These are phyloP conservation scores for Saraca asoca DNA, from an alignment of 331 rosid genomes.

Conservation along the genomic window DNA sequence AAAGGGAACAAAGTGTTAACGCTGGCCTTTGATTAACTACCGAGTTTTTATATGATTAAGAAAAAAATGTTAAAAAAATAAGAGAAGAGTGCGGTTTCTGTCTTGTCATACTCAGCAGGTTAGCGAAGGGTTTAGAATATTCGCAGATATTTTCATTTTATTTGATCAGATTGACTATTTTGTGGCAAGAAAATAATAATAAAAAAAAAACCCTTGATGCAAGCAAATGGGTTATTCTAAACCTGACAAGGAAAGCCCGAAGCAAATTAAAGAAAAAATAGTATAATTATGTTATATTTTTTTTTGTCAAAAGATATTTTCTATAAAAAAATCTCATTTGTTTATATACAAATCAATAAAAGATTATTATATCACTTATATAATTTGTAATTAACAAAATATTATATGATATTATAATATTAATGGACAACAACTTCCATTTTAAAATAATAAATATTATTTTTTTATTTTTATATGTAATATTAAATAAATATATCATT, in stretches of 20 bases:
- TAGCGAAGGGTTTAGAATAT: neutral
- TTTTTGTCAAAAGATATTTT: too few relatives aligned
- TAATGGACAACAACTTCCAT: too few relatives aligned
- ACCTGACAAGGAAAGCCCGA: neutral
- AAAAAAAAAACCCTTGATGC: too few relatives aligned
- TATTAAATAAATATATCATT: too few relatives aligned
- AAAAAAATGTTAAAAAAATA: neutral
- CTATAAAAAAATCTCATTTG: too few relatives aligned
- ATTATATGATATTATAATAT: too few relatives aligned
- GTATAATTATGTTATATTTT: too few relatives aligned
- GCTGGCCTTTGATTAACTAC: conserved; percentile 15
- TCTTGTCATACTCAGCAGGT: neutral
- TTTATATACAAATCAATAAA: too few relatives aligned
- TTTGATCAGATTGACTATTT: neutral
- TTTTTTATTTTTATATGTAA: too few relatives aligned
- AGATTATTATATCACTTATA: too few relatives aligned
- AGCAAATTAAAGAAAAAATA: neutral
- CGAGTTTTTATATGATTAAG: neutral
- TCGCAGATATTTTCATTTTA: neutral
- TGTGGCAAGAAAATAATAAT: neutral
- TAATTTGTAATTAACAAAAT: too few relatives aligned
- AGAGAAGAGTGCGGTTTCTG: conserved; percentile 7
- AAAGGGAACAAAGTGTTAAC: conserved; percentile 29
- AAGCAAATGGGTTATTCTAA: neutral
- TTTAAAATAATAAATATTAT: too few relatives aligned